These are phyloP conservation scores for Myxozyma kluyveri DNA, from an alignment of 805 yeast genomes.

Conservation along the genomic window DNA sequence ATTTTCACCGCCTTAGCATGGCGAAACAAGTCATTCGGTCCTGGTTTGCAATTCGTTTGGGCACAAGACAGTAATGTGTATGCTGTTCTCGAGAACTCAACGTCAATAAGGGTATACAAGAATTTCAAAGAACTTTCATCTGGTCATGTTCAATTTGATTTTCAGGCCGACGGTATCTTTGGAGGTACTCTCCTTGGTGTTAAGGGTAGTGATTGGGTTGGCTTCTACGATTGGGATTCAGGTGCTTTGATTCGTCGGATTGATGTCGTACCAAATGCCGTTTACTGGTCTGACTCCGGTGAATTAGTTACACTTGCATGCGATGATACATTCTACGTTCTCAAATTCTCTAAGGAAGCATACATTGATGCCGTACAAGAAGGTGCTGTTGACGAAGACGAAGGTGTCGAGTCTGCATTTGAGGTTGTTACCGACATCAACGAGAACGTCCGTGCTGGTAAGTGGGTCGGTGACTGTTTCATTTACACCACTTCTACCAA, in stretches of 20 bases:
- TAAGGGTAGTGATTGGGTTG: constrained; percentile 68
- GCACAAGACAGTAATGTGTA: constrained; percentile 83
- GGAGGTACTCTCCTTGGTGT: constrained; percentile 89
- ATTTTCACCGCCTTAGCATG: constrained; percentile 96
- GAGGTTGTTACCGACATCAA: constrained; percentile 78
- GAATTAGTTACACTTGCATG: constrained; percentile 77
- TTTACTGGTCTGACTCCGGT: constrained; percentile 92
- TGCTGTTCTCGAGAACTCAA: constrained; percentile 72
- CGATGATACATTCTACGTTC: constrained; percentile 70
- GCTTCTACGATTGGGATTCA: constrained; percentile 91
- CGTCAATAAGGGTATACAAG: constrained; percentile 67
- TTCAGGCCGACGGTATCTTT: constrained; percentile 73
- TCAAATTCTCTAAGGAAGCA: constrained; percentile 66
- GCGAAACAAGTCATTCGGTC: constrained; percentile 93
- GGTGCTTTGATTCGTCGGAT: constrained; percentile 82
- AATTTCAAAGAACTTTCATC: constrained; percentile 78
- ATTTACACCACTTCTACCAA: constrained; percentile 83
- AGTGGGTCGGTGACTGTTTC: constrained; percentile 97
- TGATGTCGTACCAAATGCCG: constrained; percentile 75
- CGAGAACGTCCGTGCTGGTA: constrained; percentile 82
- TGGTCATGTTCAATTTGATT: constrained; percentile 62
- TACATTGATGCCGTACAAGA: constrained; percentile 61
- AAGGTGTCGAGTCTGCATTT: constrained; percentile 84
- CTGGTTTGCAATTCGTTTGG: constrained; percentile 91
- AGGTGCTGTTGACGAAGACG: constrained; percentile 66